phyloP scores from a whole-genome alignment of 2,329 filamentous ascomycete genomes.

The Diaporthe australafricana region DNA sequence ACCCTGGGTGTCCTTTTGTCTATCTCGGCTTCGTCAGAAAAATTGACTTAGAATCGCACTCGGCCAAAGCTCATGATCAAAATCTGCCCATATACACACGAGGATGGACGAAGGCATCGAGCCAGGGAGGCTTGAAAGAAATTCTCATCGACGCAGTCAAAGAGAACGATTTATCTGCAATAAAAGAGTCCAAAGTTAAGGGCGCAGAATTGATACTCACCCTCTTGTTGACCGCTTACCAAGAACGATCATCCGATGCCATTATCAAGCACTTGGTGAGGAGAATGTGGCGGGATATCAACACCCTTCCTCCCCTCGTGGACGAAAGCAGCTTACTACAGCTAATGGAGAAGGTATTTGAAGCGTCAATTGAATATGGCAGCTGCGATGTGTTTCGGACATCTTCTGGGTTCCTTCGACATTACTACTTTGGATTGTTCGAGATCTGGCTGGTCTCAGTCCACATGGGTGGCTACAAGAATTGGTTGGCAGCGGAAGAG shows the following conservation, averaged over 20 bases:
- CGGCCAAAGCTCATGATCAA: not conserved
- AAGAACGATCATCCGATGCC: not conserved
- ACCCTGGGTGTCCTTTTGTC: not conserved
- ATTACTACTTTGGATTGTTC: no score
- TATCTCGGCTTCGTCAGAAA: not conserved
- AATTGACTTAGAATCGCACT: not conserved
- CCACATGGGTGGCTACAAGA: no score
- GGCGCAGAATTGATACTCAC: not conserved
- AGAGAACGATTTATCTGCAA: not conserved
- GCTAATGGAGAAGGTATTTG: not conserved
- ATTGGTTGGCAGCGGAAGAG: no score
- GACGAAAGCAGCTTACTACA: no score
- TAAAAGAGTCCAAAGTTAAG: not conserved
- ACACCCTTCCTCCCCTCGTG: no score
- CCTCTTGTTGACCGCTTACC: not conserved
- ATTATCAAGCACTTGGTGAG: not conserved
- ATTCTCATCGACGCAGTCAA: not conserved
- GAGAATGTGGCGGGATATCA: not conserved
- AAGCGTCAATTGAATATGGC: not conserved
- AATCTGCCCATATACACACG: not conserved
- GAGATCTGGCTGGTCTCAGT: no score
- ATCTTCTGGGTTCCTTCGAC: not conserved
- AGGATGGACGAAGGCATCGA: not conserved
- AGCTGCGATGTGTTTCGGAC: not conserved
- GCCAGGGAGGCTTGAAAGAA: not conserved